Conservation (phyloP, 805 yeast genomes). For the Candida tibetensis region DNA sequence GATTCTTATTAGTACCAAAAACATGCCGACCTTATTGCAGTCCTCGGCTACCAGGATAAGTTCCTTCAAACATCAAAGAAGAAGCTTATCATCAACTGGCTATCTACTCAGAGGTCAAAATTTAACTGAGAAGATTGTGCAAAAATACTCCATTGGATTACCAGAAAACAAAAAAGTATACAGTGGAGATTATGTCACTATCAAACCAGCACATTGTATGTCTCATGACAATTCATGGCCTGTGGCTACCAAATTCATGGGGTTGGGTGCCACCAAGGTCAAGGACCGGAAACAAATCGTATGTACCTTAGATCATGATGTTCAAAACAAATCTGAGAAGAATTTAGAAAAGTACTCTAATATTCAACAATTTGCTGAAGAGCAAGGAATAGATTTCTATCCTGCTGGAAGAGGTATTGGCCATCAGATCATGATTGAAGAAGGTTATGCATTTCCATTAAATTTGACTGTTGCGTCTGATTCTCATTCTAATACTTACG, state of each 20-base stretch:
- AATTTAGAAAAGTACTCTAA: slow-evolving; percentile 84
- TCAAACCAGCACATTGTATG: slow-evolving; percentile 96
- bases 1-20: too few relatives aligned
- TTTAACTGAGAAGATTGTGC: slow-evolving; percentile 93
- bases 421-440: slow-evolving; percentile 98
- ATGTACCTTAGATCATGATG: slow-evolving; percentile 96
- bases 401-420: slow-evolving; percentile 99
- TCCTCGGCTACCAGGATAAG: neutral
- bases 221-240: slow-evolving; percentile 99
- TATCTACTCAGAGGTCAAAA: slow-evolving; percentile 58
- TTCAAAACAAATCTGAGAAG: slow-evolving; percentile 87
- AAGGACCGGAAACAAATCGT: slow-evolving; percentile 89
- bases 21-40: neutral
- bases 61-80: neutral
- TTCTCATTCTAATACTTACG: slow-evolving; percentile 96
- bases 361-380: slow-evolving; percentile 83
- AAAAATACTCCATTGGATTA: slow-evolving; percentile 84
- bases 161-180: slow-evolving; percentile 72
- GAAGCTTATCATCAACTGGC: slow-evolving; percentile 6
- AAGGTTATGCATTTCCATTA: slow-evolving; percentile 96
- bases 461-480: slow-evolving; percentile 95
- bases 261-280: slow-evolving; percentile 83
- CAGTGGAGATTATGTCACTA: slow-evolving; percentile 93
- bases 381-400: slow-evolving; percentile 92
- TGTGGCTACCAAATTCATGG: slow-evolving; percentile 93